Evolutionary conservation across 768 basidiomycete species (phyloP).

Genomic region (Boletales sp.): DNA sequence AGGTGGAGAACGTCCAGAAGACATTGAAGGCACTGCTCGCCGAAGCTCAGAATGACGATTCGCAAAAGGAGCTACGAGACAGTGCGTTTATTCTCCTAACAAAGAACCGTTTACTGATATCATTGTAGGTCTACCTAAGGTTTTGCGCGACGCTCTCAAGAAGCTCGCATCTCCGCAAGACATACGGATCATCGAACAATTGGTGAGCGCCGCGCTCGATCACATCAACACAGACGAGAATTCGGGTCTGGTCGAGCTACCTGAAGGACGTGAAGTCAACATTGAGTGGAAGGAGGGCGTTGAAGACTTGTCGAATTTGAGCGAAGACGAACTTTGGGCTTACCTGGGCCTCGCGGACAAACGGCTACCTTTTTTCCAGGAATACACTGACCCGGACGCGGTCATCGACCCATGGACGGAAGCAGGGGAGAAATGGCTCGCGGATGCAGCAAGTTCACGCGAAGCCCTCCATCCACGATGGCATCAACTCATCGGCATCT

Average conservation of each 20-base stretch:
- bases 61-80: no score
- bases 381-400: neutral
- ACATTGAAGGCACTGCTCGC: no score
- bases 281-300: neutral
- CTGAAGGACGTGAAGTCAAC: neutral
- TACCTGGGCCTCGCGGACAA: neutral
- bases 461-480: conserved; percentile 2
- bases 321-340: neutral
- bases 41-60: no score
- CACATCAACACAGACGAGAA: no score
- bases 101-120: no score
- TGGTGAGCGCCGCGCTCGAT: no score
- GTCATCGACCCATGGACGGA: conserved; percentile 4
- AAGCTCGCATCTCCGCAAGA: no score
- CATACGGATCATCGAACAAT: no score
- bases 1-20: no score
- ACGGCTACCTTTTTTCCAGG: conserved; percentile 6
- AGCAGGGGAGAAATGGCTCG: conserved; percentile 5
- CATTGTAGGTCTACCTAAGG: no score
- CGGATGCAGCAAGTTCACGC: neutral
- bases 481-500: conserved; percentile 19
- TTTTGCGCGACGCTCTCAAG: no score
- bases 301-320: neutral
- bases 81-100: no score
- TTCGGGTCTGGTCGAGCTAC: neutral